Evolutionary conservation across 1,139 yeast genomes (phyloP).

Genomic region (Pichia sp.): DNA sequence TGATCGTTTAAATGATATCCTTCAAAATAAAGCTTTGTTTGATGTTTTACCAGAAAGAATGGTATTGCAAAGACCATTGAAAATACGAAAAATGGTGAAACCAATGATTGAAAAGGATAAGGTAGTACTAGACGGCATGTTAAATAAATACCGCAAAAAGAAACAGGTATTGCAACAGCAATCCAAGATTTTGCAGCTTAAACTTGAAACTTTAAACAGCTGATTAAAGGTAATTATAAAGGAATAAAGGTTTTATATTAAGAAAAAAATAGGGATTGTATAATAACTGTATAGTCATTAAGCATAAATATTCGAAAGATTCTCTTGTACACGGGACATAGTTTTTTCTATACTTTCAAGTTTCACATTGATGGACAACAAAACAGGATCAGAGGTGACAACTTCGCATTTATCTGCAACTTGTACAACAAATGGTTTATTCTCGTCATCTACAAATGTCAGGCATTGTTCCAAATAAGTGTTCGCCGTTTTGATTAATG

Average conservation of each 20-base stretch:
- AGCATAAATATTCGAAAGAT: conserved; percentile 13
- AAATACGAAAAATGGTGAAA: conserved; percentile 19
- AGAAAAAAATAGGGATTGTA: too few relatives aligned
- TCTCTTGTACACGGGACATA: conserved; percentile 21
- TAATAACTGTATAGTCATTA: neutral
- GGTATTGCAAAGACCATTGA: conserved; percentile 16
- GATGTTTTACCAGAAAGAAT: conserved; percentile 26
- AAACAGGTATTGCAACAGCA: conserved; percentile 17
- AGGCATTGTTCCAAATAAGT: conserved; percentile 27
- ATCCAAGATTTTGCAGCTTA: conserved; percentile 15
- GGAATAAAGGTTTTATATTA: too few relatives aligned
- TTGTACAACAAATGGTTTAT: conserved; percentile 25
- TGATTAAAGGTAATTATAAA: neutral
- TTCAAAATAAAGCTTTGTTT: conserved; percentile 20
- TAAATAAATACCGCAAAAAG: conserved; percentile 16
- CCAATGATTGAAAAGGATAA: conserved; percentile 22
- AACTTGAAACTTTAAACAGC: conserved; percentile 16
- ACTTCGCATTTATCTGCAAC: conserved; percentile 27
- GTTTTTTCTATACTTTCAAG: conserved; percentile 29
- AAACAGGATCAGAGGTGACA: conserved; percentile 30
- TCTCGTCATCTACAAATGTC: conserved; percentile 26
- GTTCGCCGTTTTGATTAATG: conserved; percentile 24
- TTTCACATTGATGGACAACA: conserved; percentile 28
- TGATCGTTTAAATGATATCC: neutral
- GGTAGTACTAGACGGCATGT: conserved; percentile 13